Base-by-base conservation (phyloP, 148 eudicot genomes). In the Spergularia marina region DNA sequence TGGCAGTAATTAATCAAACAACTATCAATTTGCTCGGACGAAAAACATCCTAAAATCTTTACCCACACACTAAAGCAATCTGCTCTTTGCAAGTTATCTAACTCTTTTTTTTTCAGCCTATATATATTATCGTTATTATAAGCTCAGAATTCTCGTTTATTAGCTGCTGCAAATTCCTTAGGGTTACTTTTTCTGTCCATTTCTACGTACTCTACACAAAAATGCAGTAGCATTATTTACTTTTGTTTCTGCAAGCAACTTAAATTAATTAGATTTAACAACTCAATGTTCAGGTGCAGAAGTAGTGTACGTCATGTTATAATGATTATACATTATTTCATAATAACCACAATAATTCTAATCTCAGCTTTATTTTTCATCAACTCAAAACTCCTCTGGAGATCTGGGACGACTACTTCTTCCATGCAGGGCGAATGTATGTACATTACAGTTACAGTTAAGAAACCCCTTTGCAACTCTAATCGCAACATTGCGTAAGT, bases 61-160 rank as follows among this genome's bases (percentile, higher is more conserved):
- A 36, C 70, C 76, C 62, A 80, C 76, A 71, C 79, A 76, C 79
- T 18, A 71, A 76, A 76, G 79, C 72, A 75, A 80, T 62, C 16
- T 55, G 30, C 14, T 17, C 34, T 72, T 64, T 23, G 58, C 83
- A 80, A 80, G 83, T 71, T 39, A 80, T 75, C 78, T 71, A 13
- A 23, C 7, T 49, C 2, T 15, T 23, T 59, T 76, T 0, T 36
- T 41, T 34, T 14, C 17, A 49, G 34, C 44, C n/a, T 30, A 25
- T 23, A 2, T 23, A 2, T 25, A 10, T 34, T 62, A 30, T 30
- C 36, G 36, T 30, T 30, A 30, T 30, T 30, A 30, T 30, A 30
- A 30, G 36, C 2, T 30, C 36, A 30, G 36, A 30, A 30, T 30
- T 30, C 23, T 53, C 18, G 49, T 30, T 30, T 30, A 40, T 44